Base-by-base conservation (phyloP, 2,329 filamentous ascomycete genomes). In the Venturia asperata region DNA sequence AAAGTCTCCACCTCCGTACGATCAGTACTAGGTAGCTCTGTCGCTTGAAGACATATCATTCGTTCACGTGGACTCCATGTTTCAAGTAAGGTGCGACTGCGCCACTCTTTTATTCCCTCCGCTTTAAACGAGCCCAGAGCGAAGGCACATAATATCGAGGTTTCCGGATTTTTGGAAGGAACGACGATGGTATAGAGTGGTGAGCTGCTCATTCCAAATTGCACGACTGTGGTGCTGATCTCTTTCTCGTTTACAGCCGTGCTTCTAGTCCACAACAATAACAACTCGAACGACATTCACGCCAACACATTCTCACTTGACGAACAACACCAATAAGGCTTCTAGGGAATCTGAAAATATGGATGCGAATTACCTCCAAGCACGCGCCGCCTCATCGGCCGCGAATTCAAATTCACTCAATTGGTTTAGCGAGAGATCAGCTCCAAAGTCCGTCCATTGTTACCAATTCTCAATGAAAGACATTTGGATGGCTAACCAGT, bases 361-460 rank as follows among this genome's bases (percentile, higher is more conserved):
- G 52, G 52, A 58, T 27, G 52, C 52, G 19, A 58, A 58, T 19
- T 37, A 37, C 15, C 52, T 58, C 1, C 52, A 58, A 58, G 52
- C 52, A 58, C 52, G 52, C 27, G 52, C 52, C 19, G 52, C 52
- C 19, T 37, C 30, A 19, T 34, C 52, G 30, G 27, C 27, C 27
- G 19, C 9, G 52, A 27, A 58, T 30, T 30, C 52, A 37, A 37
- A 27, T 11, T 58, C 52, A 58, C 52, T 58, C 52, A 34, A 58
- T 37, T 58, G 52, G 52, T 21, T 58, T 5, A 37, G 27, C 30
- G 52, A 58, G 17, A 37, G 52, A 58, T 58, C 52, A 15, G 11
- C 52, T 58, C 52, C 52, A n/a, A 34, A 58, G 52, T 58, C 27
- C 30, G 17, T 9, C 9, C 21, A 52, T n/a, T 15, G 2, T 52